These are phyloP conservation scores for Solanum etuberosum DNA, from an alignment of 257 asterid genomes.

Conservation along the genomic window DNA sequence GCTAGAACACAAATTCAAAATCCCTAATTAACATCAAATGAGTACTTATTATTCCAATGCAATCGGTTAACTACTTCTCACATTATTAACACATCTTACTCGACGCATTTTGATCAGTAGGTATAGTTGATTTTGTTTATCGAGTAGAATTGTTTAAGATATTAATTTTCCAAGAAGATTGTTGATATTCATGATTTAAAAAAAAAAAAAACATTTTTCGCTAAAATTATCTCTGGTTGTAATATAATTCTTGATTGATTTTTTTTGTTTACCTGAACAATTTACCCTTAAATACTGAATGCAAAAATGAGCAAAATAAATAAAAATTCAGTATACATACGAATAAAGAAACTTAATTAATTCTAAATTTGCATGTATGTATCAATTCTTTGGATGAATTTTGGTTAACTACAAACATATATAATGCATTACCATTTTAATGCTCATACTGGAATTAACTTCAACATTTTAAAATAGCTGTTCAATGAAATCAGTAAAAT, in stretches of 20 bases:
- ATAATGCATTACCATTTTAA: neutral
- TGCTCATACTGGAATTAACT: neutral
- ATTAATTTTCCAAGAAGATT: neutral
- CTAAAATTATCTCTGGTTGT: neutral
- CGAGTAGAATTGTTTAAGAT: neutral
- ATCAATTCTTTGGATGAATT: neutral
- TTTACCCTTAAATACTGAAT: neutral
- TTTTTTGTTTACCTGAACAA: neutral
- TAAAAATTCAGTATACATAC: neutral
- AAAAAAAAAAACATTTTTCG: neutral
- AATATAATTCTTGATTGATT: neutral
- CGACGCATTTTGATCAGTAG: neutral
- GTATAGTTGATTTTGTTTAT: neutral
- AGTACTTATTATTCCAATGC: neutral
- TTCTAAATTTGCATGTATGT: neutral
- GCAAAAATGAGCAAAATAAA: neutral
- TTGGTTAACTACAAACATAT: neutral
- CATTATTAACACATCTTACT: neutral
- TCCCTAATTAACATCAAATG: neutral
- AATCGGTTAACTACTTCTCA: neutral
- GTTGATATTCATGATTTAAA: neutral
- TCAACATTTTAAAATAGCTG: neutral
- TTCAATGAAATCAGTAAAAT: neutral
- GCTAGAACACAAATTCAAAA: neutral
- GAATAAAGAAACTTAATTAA: neutral